Base-by-base conservation (phyloP, 1,284 basidiomycete species). In the Cryptococcus sp. region DNA sequence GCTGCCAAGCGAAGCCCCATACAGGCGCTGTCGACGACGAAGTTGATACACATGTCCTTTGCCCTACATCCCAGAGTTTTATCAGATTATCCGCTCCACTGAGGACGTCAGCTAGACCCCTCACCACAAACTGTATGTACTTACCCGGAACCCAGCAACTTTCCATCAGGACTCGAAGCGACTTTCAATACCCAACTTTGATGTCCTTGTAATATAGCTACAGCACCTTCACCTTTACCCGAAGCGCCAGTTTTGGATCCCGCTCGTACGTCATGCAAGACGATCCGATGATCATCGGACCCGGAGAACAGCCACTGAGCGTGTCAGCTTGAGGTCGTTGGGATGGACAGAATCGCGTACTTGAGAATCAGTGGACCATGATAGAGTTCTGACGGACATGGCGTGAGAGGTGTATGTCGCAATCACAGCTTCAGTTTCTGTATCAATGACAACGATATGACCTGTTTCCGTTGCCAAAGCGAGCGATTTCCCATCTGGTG, bases 241-340 rank as follows among this genome's bases (percentile, higher is more conserved):
- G 64, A 58, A 15, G 62, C 58, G 3, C 60, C 61, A 6, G 61
- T 56, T 41, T 56, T 58, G 4, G 65, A 71, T 11, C 74, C 71
- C 6, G 73, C 74, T 32, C 74, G 84, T 14, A 91, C 87, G 69
- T 94, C 90, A 71, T 93, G 89, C 44, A 93, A 76, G 50, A 89
- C 84, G 53, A 94, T 84, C 13, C 88, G 84, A 69, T 89, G 88
- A 73, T 94, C 90, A 72, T 94, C 90, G 1, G 89, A 90, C 4
- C 86, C 90, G 35, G 88, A 89, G 48, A 90, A 79, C 4, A 94
- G 80, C 55, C 90, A 82, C 89, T 91, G 59, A 1, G 30, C 15
- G 10, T 34, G 23, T 23, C 23, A 23, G 23, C 23, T 23, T 23
- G 23, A 23, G 23, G 23, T 23, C 23, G 23, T 23, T 23, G 23